Conservation (phyloP, 306 rosid genomes). For the Trichosanthes truncata region DNA sequence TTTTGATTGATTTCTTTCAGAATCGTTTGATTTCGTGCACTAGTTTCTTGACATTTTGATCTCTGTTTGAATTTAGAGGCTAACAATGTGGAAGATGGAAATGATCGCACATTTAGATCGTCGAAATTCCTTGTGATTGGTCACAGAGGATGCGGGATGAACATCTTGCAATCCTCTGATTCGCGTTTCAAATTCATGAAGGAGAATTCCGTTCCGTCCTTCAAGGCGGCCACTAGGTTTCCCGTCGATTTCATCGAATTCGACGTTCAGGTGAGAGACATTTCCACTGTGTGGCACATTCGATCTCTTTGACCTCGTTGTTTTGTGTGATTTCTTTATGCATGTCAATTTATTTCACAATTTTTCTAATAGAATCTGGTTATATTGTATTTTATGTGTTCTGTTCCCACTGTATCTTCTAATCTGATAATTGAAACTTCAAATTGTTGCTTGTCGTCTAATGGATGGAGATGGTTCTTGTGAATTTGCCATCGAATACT, state of each 20-base stretch:
- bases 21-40: background rate
- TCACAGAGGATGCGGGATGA: conserved; percentile 79
- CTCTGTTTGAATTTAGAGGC: background rate
- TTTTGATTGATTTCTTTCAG: background rate
- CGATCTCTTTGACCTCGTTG: background rate
- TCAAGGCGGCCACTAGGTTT: conserved; percentile 42
- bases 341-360: background rate
- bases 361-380: background rate
- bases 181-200: conserved; percentile 46
- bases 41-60: background rate
- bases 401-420: background rate
- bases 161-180: conserved; percentile 51
- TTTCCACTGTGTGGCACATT: background rate
- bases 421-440: background rate
- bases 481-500: background rate
- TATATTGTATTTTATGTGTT: background rate
- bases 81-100: background rate
- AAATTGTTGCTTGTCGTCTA: background rate
- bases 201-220: conserved; percentile 64
- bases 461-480: background rate
- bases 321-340: background rate
- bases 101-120: background rate
- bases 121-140: conserved; percentile 54
- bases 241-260: conserved; percentile 65
- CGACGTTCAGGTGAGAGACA: conserved; percentile 60